Evolutionary conservation across 768 basidiomycete genomes (phyloP).

Genomic region (Boletus pseudo-olivaceus): DNA sequence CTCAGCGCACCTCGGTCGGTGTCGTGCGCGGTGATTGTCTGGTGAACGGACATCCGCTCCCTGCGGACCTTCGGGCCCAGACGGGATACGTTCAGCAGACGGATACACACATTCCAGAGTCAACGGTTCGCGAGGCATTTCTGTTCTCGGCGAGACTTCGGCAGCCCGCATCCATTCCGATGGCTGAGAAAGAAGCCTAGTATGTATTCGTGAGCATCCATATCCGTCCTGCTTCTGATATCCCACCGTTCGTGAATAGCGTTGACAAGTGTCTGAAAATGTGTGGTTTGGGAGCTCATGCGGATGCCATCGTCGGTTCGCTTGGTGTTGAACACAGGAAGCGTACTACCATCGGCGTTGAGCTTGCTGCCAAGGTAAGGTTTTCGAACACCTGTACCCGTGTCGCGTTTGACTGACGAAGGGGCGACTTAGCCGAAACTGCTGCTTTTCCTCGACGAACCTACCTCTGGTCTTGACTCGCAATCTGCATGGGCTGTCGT

Average conservation of each 20-base stretch:
- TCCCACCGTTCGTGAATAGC: conserved; percentile 20
- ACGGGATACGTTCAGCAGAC: conserved; percentile 61
- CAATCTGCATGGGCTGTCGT: conserved; percentile 52
- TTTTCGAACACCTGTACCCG: fast-evolving
- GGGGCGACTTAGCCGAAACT: conserved; percentile 34
- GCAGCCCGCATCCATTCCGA: conserved; percentile 62
- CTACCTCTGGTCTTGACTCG: conserved; percentile 53
- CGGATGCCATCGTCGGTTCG: conserved; percentile 64
- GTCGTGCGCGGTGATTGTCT: conserved; percentile 49
- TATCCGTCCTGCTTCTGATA: neutral
- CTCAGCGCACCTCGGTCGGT: conserved; percentile 46
- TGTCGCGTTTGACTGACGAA: neutral
- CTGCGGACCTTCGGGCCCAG: conserved; percentile 60
- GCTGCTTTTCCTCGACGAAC: conserved; percentile 58
- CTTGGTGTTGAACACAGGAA: conserved; percentile 48
- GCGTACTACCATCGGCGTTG: conserved; percentile 58
- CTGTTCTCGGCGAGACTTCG: conserved; percentile 77
- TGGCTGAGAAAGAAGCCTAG: conserved; percentile 77
- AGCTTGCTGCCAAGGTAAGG: conserved; percentile 51
- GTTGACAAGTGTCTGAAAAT: conserved; percentile 57
- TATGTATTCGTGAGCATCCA: conserved; percentile 34
- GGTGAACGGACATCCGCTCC: conserved; percentile 52
- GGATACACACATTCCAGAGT: conserved; percentile 72
- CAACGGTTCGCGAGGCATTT: conserved; percentile 80
- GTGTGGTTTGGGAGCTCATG: conserved; percentile 59